phyloP scores from a whole-genome alignment of 768 basidiomycete species.

The Gyrodon lividus region DNA sequence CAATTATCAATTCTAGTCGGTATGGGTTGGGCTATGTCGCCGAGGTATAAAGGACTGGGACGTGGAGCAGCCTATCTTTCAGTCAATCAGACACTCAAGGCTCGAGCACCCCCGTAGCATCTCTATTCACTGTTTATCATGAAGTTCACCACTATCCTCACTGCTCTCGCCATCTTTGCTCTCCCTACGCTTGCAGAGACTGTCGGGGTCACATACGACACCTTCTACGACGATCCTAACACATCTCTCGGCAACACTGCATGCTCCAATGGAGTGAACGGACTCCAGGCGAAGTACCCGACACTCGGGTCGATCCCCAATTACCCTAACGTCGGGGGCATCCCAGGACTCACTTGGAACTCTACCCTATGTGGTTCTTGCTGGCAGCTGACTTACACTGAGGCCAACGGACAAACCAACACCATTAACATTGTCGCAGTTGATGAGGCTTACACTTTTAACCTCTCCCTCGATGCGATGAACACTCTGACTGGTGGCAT shows the following conservation, averaged over 20 bases:
- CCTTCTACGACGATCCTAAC: conserved; percentile 30
- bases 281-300: conserved; percentile 30
- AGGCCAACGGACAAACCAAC: conserved; percentile 28
- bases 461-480: conserved; percentile 37
- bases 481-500: conserved; percentile 38
- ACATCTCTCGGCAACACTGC: conserved; percentile 30
- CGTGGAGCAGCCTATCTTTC: neutral
- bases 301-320: conserved; percentile 33
- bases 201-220: conserved; percentile 41
- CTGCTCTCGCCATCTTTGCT: conserved; percentile 15
- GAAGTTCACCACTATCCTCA: conserved; percentile 15
- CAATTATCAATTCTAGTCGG: neutral
- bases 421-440: conserved; percentile 51
- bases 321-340: conserved; percentile 34
- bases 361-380: conserved; percentile 58
- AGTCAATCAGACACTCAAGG: neutral
- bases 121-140: conserved; percentile 5
- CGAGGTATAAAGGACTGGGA: neutral
- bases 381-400: conserved; percentile 54
- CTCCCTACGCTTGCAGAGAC: conserved; percentile 21
- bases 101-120: neutral
- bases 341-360: conserved; percentile 36
- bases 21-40: neutral
- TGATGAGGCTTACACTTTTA: conserved; percentile 46
- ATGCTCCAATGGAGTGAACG: conserved; percentile 36